Evolutionary conservation across 83 land plant genomes (phyloP).

Genomic region (Thuja plicata): DNA sequence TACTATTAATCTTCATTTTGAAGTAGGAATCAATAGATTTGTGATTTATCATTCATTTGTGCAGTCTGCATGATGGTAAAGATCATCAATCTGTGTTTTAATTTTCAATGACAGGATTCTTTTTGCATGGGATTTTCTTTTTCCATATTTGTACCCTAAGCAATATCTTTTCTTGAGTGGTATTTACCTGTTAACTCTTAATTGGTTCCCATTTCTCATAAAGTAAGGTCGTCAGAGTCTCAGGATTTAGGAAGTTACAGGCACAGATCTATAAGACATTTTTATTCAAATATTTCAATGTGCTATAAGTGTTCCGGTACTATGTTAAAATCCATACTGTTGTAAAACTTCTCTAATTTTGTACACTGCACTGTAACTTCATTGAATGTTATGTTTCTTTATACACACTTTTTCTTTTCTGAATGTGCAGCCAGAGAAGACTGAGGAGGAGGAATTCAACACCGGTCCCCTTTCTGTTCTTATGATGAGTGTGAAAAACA

Average conservation of each 20-base stretch:
- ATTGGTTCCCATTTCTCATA: neutral
- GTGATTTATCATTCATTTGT: neutral
- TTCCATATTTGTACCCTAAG: neutral
- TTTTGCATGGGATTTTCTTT: neutral
- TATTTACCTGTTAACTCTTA: neutral
- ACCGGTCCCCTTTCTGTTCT: slow-evolving; percentile 93
- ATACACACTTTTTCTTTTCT: neutral
- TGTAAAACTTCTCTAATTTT: neutral
- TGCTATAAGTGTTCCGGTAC: neutral
- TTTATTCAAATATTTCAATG: neutral
- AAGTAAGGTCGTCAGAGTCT: neutral
- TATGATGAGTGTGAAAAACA: slow-evolving; percentile 92
- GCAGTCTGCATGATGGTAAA: neutral
- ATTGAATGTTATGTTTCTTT: neutral
- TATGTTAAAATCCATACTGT: neutral
- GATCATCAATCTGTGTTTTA: neutral
- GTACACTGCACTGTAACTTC: neutral
- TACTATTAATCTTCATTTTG: too few species aligned
- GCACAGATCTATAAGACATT: neutral
- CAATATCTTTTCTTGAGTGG: neutral
- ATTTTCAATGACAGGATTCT: neutral
- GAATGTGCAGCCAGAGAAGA: slow-evolving; percentile 39
- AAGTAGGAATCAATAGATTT: neutral
- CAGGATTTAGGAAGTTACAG: neutral
- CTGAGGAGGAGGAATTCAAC: slow-evolving; percentile 87